Base-by-base conservation (phyloP, 1,139 yeast species). In the Taphrina wiesneri region DNA sequence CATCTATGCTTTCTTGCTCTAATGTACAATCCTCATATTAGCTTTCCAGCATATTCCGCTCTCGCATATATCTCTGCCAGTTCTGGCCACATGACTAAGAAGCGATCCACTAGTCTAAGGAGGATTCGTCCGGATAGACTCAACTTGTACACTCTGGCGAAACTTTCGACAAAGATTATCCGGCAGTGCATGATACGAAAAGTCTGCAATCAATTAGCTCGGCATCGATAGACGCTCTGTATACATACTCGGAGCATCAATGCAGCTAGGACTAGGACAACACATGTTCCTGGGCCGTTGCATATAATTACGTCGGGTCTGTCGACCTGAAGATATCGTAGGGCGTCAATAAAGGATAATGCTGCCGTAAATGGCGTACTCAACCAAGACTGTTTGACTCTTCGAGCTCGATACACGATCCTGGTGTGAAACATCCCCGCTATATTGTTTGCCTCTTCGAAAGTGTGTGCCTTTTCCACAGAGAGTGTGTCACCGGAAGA, bases 251-350 rank as follows among this genome's bases (percentile, higher is more conserved):
- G 47, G 85, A 70, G 67, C n/a, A 21, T 7, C 17, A 26, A 34
- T 11, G 26, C 39, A 36, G 73, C 81, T 67, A 86, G 83, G 67
- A 93, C 88, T 30, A 90, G 76, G 1, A 96, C 87, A 1, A 92
- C 90, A 66, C 92, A 81, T 0, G 97, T 90, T 0, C 97, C 99
- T 0, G 99, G 99, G 0, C 99, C 99, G 74, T 93, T 95, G 69
- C 90, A 76, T 25, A 93, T 75, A 17, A 93, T 78, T 71, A 53
- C 76, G 66, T 73, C 72, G 7, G 79, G 78, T 45, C 36, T 65
- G 19, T 63, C 63, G 25, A 19, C 51, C 7, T 70, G 49, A 4
- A 76, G 71, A 76, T 80, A 71, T 70, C 61, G 26, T 3, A 75
- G 23, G 56, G 78, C 74, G 3, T 69, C 66, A 1, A 54, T 3